Base-by-base conservation (phyloP, 2,329 filamentous ascomycete species). In the Orbilia quercus region DNA sequence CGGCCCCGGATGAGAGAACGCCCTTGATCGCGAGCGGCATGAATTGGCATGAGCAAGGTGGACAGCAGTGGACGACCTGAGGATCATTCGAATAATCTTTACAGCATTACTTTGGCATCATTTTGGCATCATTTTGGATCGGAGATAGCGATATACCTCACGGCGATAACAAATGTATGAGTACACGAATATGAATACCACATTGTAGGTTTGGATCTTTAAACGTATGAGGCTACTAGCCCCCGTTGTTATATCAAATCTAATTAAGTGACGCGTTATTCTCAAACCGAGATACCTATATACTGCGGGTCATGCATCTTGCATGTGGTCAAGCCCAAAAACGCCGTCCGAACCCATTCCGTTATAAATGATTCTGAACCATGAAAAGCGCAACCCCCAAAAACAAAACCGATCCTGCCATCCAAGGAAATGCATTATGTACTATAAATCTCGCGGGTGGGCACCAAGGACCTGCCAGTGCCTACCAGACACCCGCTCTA, bases 41-140 rank as follows among this genome's bases (percentile, higher is more conserved):
- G 34, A 53, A 60, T 16, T 73, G 69, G 69, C 69, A 73, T 22
- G 69, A 73, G 1, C 42, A 58, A 9, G 69, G 69, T 12, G 69
- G 54, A 7, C 48, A 66, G 9, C 45, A 60, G 3, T 69, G 63
- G 53, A 16, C 63, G 0, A 60, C 11, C n/a, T 40, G 36, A 40
- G 28, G 28, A 31, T 31, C 9, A 7, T 40, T 40, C 5, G 36
- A 16, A 40, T 40, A 12, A 5, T 45, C 9, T 45, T 18, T 45
- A 12, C 42, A 31, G n/a, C 9, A 12, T 45, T 45, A 45, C 2
- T 20, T 22, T 22, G 38, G 16, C 12, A 40, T 40, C 36, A 40
- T 14, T 40, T 40, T 31, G 9, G 28, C 9, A n/a, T n/a, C n/a
- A 7, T n/a, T 42, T 42, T 42, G 20, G 42, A 22, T 22, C 7